These are phyloP conservation scores for Xylaria castorea DNA, from an alignment of 495 filamentous ascomycete species.

Conservation along the genomic window DNA sequence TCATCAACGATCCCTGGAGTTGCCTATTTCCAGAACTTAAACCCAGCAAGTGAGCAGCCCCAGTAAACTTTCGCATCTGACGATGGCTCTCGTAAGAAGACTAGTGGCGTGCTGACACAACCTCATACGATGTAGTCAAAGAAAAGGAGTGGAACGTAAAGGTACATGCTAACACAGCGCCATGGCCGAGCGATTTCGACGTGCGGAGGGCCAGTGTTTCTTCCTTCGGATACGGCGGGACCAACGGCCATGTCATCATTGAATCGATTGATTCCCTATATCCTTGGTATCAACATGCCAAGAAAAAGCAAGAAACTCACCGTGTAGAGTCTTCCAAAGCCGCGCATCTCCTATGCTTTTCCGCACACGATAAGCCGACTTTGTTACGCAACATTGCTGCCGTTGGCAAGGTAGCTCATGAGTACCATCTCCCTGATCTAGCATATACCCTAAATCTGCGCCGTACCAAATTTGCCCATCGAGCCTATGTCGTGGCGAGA, in stretches of 20 bases:
- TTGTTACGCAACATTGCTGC: conserved; percentile 43
- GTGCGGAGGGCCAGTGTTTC: conserved; percentile 41
- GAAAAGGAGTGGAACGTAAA: conserved; percentile 54
- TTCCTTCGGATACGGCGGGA: conserved; percentile 59
- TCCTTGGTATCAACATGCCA: conserved; percentile 20
- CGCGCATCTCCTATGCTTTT: conserved; percentile 38
- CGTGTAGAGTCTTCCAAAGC: conserved; percentile 32
- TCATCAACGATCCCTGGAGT: conserved; percentile 54
- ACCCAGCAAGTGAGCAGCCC: conserved; percentile 46
- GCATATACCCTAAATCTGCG: conserved; percentile 45
- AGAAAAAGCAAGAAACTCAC: conserved; percentile 31
- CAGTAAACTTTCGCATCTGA: background rate
- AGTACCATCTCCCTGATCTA: conserved; percentile 43
- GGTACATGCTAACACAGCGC: conserved; percentile 40
- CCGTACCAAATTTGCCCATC: conserved; percentile 38
- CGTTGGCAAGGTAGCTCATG: conserved; percentile 32
- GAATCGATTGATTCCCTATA: conserved; percentile 36
- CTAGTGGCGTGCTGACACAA: background rate
- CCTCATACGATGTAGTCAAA: conserved; percentile 32
- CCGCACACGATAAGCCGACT: conserved; percentile 43
- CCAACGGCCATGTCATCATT: conserved; percentile 57
- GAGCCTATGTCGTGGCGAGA: conserved; percentile 39
- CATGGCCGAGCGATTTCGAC: conserved; percentile 39
- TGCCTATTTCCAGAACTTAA: conserved; percentile 58
- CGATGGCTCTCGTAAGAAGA: background rate